Conservation (phyloP, 495 filamentous ascomycete species). For the Gamarada debralockiae region DNA sequence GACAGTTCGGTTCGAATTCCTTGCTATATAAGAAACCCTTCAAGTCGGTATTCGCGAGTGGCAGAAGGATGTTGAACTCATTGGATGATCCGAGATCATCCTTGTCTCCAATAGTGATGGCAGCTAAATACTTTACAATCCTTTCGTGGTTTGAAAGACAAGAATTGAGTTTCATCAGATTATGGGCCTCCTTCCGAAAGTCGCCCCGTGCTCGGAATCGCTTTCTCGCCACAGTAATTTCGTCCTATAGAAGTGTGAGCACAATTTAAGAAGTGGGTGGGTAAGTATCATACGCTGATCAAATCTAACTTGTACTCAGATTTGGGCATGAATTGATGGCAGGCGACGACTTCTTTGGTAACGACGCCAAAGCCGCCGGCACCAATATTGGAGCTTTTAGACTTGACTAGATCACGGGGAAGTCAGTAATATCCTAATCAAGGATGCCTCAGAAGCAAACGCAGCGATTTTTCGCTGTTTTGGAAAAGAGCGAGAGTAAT, state of each 20-base stretch:
- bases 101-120: conserved; percentile 1
- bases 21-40: background rate
- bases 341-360: background rate
- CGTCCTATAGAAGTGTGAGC: background rate
- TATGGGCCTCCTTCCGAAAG: background rate
- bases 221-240: background rate
- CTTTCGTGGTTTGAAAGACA: background rate
- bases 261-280: too few species aligned
- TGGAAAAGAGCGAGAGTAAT: too few species aligned
- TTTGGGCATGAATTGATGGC: background rate
- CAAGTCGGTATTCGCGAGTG: background rate
- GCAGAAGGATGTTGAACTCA: conserved; percentile 1
- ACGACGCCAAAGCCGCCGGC: background rate
- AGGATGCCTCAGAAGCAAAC: too few species aligned
- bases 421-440: too few species aligned
- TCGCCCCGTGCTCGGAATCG: background rate
- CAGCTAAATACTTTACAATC: background rate
- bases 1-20: background rate
- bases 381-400: too few species aligned
- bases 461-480: too few species aligned
- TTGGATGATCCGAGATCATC: background rate
- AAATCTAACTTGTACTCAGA: too few species aligned
- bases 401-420: too few species aligned
- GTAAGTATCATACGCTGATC: too few species aligned
- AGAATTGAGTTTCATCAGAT: background rate